These are phyloP conservation scores for Symmetrospora coprosmae DNA, from an alignment of 768 basidiomycete genomes.

Conservation along the genomic window DNA sequence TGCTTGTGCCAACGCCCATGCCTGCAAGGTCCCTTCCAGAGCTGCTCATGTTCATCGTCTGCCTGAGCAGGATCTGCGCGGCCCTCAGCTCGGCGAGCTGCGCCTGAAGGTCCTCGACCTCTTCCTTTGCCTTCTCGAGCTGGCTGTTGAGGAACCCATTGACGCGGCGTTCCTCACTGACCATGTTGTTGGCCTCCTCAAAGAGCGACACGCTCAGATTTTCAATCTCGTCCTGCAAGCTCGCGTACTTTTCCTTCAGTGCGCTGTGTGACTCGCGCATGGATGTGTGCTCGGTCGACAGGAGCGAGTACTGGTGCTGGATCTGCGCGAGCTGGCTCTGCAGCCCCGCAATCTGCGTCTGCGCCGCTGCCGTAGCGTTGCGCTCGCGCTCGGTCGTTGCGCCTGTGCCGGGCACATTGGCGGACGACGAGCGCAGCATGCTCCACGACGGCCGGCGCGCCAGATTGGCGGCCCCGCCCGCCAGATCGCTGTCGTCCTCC, in stretches of 20 bases:
- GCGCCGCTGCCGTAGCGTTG: no score
- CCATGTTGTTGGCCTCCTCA: slow-evolving; percentile 90
- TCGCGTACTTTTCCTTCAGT: slow-evolving; percentile 37
- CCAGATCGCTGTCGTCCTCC: neutral
- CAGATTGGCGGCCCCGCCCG: no score
- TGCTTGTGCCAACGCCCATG: no score
- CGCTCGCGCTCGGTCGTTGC: neutral
- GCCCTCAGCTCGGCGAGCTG: neutral
- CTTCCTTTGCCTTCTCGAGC: slow-evolving; percentile 27
- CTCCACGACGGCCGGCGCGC: neutral
- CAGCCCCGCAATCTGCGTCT: neutral
- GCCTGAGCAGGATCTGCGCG: neutral
- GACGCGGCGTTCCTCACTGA: slow-evolving; percentile 69
- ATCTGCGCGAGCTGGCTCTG: neutral
- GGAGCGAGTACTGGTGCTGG: neutral
- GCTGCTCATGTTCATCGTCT: no score
- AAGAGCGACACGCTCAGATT: slow-evolving; percentile 83
- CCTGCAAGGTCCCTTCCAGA: no score
- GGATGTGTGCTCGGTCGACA: neutral
- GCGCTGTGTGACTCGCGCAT: neutral
- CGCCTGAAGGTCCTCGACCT: slow-evolving; percentile 12
- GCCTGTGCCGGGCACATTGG: neutral
- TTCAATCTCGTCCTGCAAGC: slow-evolving; percentile 84
- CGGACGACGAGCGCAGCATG: neutral
- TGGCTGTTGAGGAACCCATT: slow-evolving; percentile 40